Percentiles rank a stretch among this genome's conserved stretches.
Evolutionary conservation across 2,329 filamentous ascomycete species (phyloP).

Genomic region (Ceratocystiopsis sp.): DNA sequence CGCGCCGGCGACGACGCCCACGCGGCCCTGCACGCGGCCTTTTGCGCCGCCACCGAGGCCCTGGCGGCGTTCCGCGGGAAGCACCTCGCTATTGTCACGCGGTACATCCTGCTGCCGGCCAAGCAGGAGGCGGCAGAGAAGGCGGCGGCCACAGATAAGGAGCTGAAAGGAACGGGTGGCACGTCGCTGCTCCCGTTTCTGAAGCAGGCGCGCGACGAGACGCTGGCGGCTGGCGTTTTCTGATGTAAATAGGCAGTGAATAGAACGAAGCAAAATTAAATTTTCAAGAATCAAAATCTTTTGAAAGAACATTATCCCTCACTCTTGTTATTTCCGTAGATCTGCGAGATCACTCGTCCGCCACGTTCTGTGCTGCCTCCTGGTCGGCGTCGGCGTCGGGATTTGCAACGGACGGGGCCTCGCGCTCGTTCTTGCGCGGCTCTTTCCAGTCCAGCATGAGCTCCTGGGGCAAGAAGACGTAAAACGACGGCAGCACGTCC

Average conservation of each 20-base stretch:
- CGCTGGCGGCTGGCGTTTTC: conserved; percentile 16
- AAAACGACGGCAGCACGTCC: conserved; percentile 42
- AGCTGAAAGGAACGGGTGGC: conserved; percentile 66
- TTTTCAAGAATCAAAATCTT: too few species aligned
- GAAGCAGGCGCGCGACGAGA: conserved; percentile 79
- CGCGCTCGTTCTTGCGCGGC: conserved; percentile 28
- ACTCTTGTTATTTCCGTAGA: too few species aligned
- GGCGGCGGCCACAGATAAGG: conserved; percentile 34
- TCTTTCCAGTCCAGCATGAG: conserved; percentile 50
- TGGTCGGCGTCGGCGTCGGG: conserved; percentile 17
- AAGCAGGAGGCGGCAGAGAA: conserved; percentile 23
- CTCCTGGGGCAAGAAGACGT: conserved; percentile 49
- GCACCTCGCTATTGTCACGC: conserved; percentile 87
- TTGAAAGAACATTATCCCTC: too few species aligned
- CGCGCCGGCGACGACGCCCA: conserved; percentile 11
- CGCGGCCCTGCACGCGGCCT: conserved; percentile 26
- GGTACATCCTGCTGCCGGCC: conserved; percentile 84
- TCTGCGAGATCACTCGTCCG: too few species aligned
- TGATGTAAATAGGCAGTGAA: not conserved
- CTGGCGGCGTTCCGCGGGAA: conserved; percentile 60
- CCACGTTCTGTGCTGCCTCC: conserved; percentile 5
- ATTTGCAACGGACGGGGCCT: conserved; percentile 24
- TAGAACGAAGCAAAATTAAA: too few species aligned
- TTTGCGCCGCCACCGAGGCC: conserved; percentile 56
- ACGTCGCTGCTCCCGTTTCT: conserved; percentile 79